phyloP scores from a whole-genome alignment of 345 rosid species.

The rapeseed (Brassica napus) region DNA sequence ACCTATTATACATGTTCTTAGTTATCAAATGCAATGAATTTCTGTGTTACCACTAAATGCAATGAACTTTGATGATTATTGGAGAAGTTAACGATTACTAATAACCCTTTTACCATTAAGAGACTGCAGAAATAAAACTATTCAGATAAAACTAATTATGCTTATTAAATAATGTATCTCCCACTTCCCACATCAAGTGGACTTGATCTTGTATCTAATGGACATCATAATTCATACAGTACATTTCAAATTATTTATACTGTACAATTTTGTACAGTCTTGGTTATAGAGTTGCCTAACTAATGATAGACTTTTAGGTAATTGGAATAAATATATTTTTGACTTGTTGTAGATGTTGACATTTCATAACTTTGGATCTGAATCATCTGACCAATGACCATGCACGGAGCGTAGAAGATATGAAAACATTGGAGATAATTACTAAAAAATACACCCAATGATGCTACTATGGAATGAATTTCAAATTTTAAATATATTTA shows the following conservation, averaged over 20 bases:
- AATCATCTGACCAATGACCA: conserved; percentile 1
- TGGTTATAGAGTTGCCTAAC: conserved; percentile 10
- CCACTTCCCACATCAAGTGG: conserved; percentile 1
- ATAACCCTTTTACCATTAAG: background rate
- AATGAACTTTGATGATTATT: conserved; percentile 33
- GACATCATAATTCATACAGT: background rate
- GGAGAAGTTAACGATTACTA: background rate
- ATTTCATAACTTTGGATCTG: background rate
- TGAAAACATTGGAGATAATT: background rate
- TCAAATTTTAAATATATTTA: background rate
- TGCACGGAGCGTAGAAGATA: background rate
- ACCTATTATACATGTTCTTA: conserved; percentile 9
- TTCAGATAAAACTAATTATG: conserved; percentile 1
- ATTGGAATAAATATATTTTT: background rate
- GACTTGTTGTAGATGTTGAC: conserved; percentile 1
- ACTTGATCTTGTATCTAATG: conserved; percentile 8
- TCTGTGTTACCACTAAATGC: conserved; percentile 29
- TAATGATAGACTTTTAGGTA: background rate
- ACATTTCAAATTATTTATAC: too few relatives aligned
- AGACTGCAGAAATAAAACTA: conserved; percentile 8
- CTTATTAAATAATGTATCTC: background rate
- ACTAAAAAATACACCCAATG: background rate
- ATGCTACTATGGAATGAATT: background rate
- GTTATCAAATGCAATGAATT: conserved; percentile 30
- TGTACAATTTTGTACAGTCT: background rate